A percentile compares a stretch with the other conserved stretches of the same genome.
These are phyloP conservation scores for Pyrus pyrifolia DNA, from an alignment of 306 rosid genomes.

Conservation along the genomic window DNA sequence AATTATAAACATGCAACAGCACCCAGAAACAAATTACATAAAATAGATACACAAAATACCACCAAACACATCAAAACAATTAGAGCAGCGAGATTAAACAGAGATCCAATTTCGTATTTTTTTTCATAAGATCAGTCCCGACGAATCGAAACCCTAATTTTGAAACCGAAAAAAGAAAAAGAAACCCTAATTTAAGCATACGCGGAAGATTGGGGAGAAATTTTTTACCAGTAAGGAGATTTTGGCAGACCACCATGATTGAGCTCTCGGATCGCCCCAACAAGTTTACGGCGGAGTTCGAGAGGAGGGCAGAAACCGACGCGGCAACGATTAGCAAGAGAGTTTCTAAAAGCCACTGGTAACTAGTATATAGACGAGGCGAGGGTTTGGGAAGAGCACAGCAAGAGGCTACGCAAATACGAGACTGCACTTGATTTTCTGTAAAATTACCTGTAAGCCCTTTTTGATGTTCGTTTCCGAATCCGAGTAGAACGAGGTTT, in stretches of 20 bases:
- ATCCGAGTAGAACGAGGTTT: background rate
- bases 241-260: constrained; percentile 70
- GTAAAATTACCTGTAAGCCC: background rate
- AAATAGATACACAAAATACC: background rate
- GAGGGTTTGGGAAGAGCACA: constrained; percentile 41
- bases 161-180: background rate
- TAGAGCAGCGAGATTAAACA: background rate
- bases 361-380: constrained; percentile 6
- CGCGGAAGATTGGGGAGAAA: background rate
- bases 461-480: background rate
- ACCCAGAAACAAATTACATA: background rate
- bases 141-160: background rate
- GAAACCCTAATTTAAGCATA: background rate
- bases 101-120: background rate
- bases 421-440: background rate
- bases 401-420: background rate
- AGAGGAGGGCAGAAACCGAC: background rate
- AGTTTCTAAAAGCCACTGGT: fast-evolving
- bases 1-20: background rate
- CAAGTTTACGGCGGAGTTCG: background rate
- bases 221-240: constrained; percentile 41
- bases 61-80: background rate
- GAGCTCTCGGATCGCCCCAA: constrained; percentile 29
- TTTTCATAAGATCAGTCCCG: background rate
- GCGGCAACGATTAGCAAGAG: constrained; percentile 15